Evolutionary conservation across 306 rosid species (phyloP), one percentile per base, ranked within the genome.

Genomic region (Myrica gale): DNA sequence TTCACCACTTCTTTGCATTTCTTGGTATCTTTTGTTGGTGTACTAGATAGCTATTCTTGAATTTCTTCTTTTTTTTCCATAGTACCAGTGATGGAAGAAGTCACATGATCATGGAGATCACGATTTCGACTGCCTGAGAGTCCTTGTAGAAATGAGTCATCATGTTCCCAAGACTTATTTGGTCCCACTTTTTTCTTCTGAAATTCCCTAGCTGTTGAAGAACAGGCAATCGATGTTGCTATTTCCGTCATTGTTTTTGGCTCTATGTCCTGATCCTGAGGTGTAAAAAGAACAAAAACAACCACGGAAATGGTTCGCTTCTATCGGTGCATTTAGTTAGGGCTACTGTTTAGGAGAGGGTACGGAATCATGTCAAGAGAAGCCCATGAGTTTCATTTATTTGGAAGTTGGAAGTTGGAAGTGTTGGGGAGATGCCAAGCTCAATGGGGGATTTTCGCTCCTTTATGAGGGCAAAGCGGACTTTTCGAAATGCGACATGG

Each of bases 171-270:
- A 62, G 47, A 62, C 17, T 37, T 43, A 60, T 83, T 6, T 45
- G 5, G 66, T 46, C 57, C 21, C 57, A 72, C 55, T 61, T 74
- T 65, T 68, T 10, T 17, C 5, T 67, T 63, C 9, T 3, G 52
- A 51, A 16, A 44, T 61, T 71, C 60, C 26, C 20, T n/a, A n/a
- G n/a, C n/a, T 68, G n/a, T 63, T 12, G 10, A 44, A 54, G 11
- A 19, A 37, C 3, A 66, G 46, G 20, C 19, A 44, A 16, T 21
- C 23, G 68, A 11, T 46, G 57, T 74, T 58, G 75, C 83, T 81
- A 88, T 89, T 90, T 91, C 88, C 89, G 87, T 86, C 86, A 82
- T 85, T 90, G 94, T 87, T 88, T 90, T 86, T 83, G 68, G 81
- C 62, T 17, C 54, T 56, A 10, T 20, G 61, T 53, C 32, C 56